These are phyloP conservation scores for Mercurialis annua DNA, from an alignment of 345 rosid species.

Conservation along the genomic window DNA sequence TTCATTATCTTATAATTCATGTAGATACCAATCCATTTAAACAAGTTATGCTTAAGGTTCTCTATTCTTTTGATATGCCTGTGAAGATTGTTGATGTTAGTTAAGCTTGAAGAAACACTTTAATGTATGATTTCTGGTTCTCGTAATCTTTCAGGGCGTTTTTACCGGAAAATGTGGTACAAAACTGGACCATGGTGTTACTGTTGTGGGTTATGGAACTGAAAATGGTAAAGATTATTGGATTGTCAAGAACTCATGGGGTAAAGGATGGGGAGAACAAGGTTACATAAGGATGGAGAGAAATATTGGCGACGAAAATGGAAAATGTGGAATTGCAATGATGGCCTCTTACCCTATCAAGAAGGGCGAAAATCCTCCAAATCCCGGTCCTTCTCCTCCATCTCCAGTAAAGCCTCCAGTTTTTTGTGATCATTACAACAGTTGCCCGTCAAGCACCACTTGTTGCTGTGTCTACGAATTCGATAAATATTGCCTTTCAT, in stretches of 20 bases:
- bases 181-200: slow-evolving; percentile 80
- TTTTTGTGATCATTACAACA: slow-evolving; percentile 57
- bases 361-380: slow-evolving; percentile 79
- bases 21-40: too few relatives aligned
- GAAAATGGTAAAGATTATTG: slow-evolving; percentile 74
- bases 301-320: slow-evolving; percentile 37
- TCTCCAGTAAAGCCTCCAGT: slow-evolving; percentile 73
- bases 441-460: slow-evolving; percentile 71
- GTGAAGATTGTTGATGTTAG: too few relatives aligned
- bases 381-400: slow-evolving; percentile 96
- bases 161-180: slow-evolving; percentile 75
- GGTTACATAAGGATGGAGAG: slow-evolving; percentile 81
- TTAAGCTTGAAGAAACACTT: too few relatives aligned
- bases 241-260: slow-evolving; percentile 91
- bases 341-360: slow-evolving; percentile 83
- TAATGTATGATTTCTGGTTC: too few relatives aligned
- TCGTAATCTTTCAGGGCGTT: slow-evolving; percentile 47
- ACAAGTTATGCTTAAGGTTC: too few relatives aligned
- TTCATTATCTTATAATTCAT: too few relatives aligned
- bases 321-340: slow-evolving; percentile 87
- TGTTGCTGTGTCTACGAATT: slow-evolving; percentile 77
- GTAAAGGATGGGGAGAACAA: slow-evolving; percentile 67
- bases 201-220: slow-evolving; percentile 84
- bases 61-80: too few relatives aligned
- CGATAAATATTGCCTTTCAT: slow-evolving; percentile 57